Evolutionary conservation across 176 grass and related monocot genomes (phyloP).

Genomic region (sorghum (Sorghum bicolor)): Sorghum_bicolor_NCBIv3 NC_012871.2:74725001-74725500

Average conservation of each 20-base stretch:
- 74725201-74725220: neutral
- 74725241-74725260: slow-evolving; percentile 44
- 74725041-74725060: slow-evolving; percentile 68
- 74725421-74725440: neutral
- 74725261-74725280: slow-evolving; percentile 64
- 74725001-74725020: slow-evolving; percentile 29
- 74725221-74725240: neutral
- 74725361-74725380: slow-evolving; percentile 64
- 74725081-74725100: slow-evolving; percentile 21
- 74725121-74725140: slow-evolving; percentile 72
- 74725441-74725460: slow-evolving; percentile 13
- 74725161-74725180: slow-evolving; percentile 73
- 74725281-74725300: slow-evolving; percentile 79
- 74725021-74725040: slow-evolving; percentile 28
- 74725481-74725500: slow-evolving; percentile 63
- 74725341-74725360: slow-evolving; percentile 36
- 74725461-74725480: slow-evolving; percentile 71
- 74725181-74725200: neutral
- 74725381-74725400: slow-evolving; percentile 5
- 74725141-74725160: slow-evolving; percentile 53
- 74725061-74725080: slow-evolving; percentile 59
- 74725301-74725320: slow-evolving; percentile 61
- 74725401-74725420: slow-evolving; percentile 12
- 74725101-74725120: slow-evolving; percentile 41
- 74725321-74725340: slow-evolving; percentile 40